Conservation (phyloP, 768 basidiomycete species). For the Lenzites betulinus region DNA sequence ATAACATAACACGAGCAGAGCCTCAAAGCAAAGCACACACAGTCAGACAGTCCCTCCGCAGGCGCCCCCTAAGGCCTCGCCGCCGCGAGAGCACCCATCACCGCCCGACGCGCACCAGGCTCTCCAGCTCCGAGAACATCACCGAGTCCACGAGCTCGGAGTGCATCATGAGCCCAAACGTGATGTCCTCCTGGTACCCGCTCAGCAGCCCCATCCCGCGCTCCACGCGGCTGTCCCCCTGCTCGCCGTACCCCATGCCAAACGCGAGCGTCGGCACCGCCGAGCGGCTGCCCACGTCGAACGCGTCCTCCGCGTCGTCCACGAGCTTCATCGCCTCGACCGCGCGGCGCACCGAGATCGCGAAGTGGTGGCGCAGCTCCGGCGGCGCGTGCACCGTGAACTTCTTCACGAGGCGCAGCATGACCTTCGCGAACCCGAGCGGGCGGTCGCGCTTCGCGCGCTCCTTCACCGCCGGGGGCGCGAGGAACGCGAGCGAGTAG, state of each 20-base stretch:
- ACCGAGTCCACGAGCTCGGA: conserved; percentile 68
- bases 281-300: conserved; percentile 57
- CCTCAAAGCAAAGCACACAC: conserved; percentile 8
- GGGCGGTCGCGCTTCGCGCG: conserved; percentile 64
- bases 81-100: not conserved
- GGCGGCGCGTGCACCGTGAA: conserved; percentile 52
- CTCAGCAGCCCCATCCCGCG: conserved; percentile 76
- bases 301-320: conserved; percentile 74
- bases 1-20: conserved; percentile 15
- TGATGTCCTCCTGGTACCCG: conserved; percentile 63
- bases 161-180: conserved; percentile 72
- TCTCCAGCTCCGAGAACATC: conserved; percentile 80
- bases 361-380: conserved; percentile 55
- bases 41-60: not conserved
- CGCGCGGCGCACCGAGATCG: conserved; percentile 61
- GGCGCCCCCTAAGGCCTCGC: not conserved
- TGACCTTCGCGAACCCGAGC: conserved; percentile 67
- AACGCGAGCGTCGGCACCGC: conserved; percentile 66
- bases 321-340: conserved; percentile 79
- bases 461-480: conserved; percentile 73
- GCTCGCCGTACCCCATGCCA: conserved; percentile 85
- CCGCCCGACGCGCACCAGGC: conserved; percentile 68
- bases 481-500: conserved; percentile 84
- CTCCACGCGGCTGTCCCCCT: conserved; percentile 63
- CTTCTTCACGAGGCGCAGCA: conserved; percentile 72